Evolutionary conservation across 2,329 filamentous ascomycete species (phyloP).

Genomic region (Trichophyton equinum): DNA sequence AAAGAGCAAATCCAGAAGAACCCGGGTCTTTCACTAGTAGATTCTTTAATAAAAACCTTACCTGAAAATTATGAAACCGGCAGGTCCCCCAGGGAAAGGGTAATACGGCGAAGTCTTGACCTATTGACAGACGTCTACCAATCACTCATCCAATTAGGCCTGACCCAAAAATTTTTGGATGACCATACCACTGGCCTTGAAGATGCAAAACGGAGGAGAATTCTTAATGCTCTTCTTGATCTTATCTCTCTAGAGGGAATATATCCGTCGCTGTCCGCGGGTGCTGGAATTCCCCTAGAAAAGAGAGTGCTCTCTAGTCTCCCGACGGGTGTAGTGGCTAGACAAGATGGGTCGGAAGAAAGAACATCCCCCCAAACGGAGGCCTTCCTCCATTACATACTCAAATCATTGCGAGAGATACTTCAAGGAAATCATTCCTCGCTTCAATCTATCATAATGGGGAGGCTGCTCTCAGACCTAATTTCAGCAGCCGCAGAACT

Average conservation of each 20-base stretch:
- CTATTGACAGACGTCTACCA: constrained; percentile 25
- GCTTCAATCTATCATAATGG: constrained; percentile 28
- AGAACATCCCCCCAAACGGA: constrained; percentile 16
- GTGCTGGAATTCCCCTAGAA: constrained; percentile 34
- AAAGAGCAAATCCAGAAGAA: constrained; percentile 29
- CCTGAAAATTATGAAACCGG: constrained; percentile 11
- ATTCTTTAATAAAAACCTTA: constrained; percentile 19
- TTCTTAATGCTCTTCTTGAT: constrained; percentile 31
- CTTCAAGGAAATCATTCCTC: constrained; percentile 23
- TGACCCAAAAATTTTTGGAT: not conserved
- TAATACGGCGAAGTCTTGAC: constrained; percentile 25
- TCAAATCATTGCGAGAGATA: constrained; percentile 21
- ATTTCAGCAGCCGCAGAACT: constrained; percentile 29
- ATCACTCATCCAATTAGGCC: constrained; percentile 21
- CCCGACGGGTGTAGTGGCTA: constrained; percentile 32
- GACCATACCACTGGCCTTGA: constrained; percentile 17
- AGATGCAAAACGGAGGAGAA: constrained; percentile 31
- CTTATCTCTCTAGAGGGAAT: constrained; percentile 34
- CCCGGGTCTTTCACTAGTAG: constrained; percentile 25
- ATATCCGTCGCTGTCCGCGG: constrained; percentile 32
- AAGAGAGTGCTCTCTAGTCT: constrained; percentile 33
- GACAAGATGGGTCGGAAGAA: constrained; percentile 15
- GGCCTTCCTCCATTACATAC: constrained; percentile 21
- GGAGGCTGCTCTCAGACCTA: constrained; percentile 31
- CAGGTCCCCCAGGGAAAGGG: constrained; percentile 16